Base-by-base conservation (phyloP, 495 filamentous ascomycete species). In the Penicillium pancosmium region DNA sequence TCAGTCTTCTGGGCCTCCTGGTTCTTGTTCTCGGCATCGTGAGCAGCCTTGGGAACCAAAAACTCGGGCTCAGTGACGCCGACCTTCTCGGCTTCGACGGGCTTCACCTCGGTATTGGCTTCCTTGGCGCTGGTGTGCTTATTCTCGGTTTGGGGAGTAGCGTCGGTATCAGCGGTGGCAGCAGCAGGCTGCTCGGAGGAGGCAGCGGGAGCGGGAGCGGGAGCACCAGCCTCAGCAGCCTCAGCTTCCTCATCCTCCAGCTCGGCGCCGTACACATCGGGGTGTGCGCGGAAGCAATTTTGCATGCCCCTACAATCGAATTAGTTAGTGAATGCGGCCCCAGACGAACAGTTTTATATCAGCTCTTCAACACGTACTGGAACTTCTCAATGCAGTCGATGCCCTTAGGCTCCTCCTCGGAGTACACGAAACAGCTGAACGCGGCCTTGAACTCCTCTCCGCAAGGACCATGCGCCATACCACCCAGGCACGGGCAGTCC, bases 381-480 rank as follows among this genome's bases (percentile, higher is more conserved):
- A 98, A 98, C 78, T 92, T 93, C 12, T 97, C 92, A 70, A 98
- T 95, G 76, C 94, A 98, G 59, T 98, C 94, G 73, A 97, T 92
- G 5, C 94, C 94, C 83, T 98, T 98, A n/a, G 92, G 91, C 62
- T 98, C 94, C 67, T 96, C 92, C 23, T 84, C 85, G 5, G 90
- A 94, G 78, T 87, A 96, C 7, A 98, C 90, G 70, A 98, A 98
- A 80, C 94, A 98, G 84, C 91, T 95, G 67, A 98, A 98, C 0
- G 94, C 94, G 5, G 84, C 87, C 77, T 85, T 89, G 82, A 98
- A 98, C 67, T 97, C 84, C 73, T 93, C 91, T 33, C 95, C 94
- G 72, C 93, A 98, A 36, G 95, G 95, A 0, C 94, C 94, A 74
- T 97, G 81, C 9, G 94, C 94, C 94, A 98, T 98, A 27, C 94